Percentiles rank a stretch among this genome's conserved stretches.
These are phyloP conservation scores for Gaeumannomyces tritici DNA, from an alignment of 2,329 filamentous ascomycete species.

Conservation along the genomic window DNA sequence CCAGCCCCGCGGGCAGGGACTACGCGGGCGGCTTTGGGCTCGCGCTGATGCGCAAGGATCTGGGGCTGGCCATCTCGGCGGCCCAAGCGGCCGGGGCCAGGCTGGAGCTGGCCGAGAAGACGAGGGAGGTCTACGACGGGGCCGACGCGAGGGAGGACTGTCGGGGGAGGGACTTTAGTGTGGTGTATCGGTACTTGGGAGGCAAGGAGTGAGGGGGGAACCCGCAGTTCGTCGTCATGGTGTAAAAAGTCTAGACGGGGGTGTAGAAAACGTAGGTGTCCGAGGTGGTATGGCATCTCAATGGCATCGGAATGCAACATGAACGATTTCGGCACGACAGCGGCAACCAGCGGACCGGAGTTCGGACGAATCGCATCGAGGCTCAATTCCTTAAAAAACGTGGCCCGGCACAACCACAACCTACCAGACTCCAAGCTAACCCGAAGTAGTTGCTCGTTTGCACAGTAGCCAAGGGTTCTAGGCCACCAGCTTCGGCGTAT, in stretches of 20 bases:
- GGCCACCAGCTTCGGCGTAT: neutral
- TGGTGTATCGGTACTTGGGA: conserved; percentile 65
- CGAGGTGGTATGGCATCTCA: too few species aligned
- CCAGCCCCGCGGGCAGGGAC: conserved; percentile 64
- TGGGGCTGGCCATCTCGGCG: conserved; percentile 63
- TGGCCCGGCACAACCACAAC: too few species aligned
- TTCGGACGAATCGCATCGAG: neutral
- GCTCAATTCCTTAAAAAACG: neutral
- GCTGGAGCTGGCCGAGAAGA: conserved; percentile 54
- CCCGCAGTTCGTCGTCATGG: neutral
- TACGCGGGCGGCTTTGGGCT: conserved; percentile 74
- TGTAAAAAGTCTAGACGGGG: too few species aligned
- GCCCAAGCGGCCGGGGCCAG: conserved; percentile 57
- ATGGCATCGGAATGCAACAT: too few species aligned
- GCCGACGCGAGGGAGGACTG: conserved; percentile 52
- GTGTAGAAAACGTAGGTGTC: too few species aligned
- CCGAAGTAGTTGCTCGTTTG: neutral
- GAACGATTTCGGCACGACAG: too few species aligned
- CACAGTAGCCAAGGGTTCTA: too few species aligned
- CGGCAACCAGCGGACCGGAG: neutral
- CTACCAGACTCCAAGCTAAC: too few species aligned
- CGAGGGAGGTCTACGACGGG: conserved; percentile 56
- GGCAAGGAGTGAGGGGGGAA: conserved; percentile 33
- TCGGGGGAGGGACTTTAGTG: conserved; percentile 68
- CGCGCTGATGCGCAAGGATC: conserved; percentile 71